Evolutionary conservation across 805 yeast genomes (phyloP).

Genomic region (Brettanomyces bruxellensis): DNA sequence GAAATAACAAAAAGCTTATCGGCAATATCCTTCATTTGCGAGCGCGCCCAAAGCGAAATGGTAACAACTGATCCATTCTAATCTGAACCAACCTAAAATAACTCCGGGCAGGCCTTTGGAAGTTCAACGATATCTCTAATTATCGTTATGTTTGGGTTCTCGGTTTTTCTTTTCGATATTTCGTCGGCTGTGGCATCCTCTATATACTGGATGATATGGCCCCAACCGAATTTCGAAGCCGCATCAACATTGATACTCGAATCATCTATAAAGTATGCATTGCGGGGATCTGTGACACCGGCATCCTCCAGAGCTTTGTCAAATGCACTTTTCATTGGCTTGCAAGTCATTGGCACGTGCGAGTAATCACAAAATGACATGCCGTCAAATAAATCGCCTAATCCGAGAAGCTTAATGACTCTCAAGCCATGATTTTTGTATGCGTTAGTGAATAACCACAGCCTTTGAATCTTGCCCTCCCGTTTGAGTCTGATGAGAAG

Average conservation of each 20-base stretch:
- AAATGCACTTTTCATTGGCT: constrained; percentile 75
- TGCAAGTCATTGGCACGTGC: constrained; percentile 63
- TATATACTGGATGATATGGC: constrained; percentile 60
- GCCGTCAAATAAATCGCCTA: constrained; percentile 93
- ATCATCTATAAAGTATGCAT: constrained; percentile 80
- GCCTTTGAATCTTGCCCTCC: constrained; percentile 46
- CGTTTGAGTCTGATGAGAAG: constrained; percentile 38
- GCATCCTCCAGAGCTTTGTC: constrained; percentile 57
- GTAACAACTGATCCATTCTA: neutral
- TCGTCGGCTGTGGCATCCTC: constrained; percentile 54
- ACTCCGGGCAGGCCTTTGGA: constrained; percentile 40
- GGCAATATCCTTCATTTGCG: constrained; percentile 6
- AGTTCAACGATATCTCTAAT: constrained; percentile 52
- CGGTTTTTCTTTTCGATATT: constrained; percentile 26
- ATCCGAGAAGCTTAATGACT: constrained; percentile 68
- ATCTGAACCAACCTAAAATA: constrained; percentile 26
- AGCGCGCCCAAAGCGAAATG: neutral
- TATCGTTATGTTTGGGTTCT: constrained; percentile 35
- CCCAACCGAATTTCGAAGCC: constrained; percentile 66
- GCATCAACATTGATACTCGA: constrained; percentile 71
- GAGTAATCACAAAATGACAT: constrained; percentile 87
- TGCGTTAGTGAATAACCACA: constrained; percentile 95
- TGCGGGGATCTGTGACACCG: constrained; percentile 37
- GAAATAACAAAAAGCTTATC: constrained; percentile 14
- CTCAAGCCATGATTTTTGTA: constrained; percentile 84